phyloP scores from a whole-genome alignment of 306 rosid species.

The Quercus variabilis region DNA sequence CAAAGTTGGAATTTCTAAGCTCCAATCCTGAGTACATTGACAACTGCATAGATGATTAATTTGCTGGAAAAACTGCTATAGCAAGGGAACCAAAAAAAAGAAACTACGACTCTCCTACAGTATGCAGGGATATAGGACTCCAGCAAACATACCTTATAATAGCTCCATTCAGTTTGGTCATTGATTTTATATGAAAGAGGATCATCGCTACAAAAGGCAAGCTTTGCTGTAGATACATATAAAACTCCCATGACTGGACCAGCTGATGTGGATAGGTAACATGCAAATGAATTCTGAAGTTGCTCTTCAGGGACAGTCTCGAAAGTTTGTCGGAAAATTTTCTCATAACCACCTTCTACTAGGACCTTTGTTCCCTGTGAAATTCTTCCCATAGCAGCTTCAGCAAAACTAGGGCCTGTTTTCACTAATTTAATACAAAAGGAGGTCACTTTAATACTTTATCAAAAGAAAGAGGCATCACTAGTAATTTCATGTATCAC shows the following conservation, averaged over 20 bases:
- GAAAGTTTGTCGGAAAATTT: conserved; percentile 69
- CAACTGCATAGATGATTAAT: background rate
- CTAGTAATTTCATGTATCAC: conserved; percentile 1
- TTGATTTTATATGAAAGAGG: conserved; percentile 72
- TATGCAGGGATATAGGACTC: background rate
- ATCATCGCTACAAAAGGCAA: conserved; percentile 85
- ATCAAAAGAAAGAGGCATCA: background rate
- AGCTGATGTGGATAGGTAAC: conserved; percentile 88
- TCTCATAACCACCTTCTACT: conserved; percentile 92
- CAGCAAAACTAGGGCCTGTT: conserved; percentile 89
- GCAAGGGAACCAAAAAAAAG: too few relatives aligned
- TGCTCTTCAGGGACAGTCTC: conserved; percentile 72
- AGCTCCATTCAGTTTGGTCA: conserved; percentile 76
- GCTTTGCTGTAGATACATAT: conserved; percentile 69
- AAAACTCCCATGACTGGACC: conserved; percentile 75
- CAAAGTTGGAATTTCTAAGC: background rate
- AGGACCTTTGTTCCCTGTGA: conserved; percentile 94
- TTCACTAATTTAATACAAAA: conserved; percentile 47
- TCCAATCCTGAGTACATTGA: background rate
- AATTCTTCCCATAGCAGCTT: conserved; percentile 95
- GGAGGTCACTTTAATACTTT: conserved; percentile 17
- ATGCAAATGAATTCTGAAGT: conserved; percentile 80
- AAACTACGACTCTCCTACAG: background rate
- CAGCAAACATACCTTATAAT: conserved; percentile 74
- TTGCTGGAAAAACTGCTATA: background rate